Conservation (phyloP, 768 basidiomycete species). For the Boletus sp. region DNA sequence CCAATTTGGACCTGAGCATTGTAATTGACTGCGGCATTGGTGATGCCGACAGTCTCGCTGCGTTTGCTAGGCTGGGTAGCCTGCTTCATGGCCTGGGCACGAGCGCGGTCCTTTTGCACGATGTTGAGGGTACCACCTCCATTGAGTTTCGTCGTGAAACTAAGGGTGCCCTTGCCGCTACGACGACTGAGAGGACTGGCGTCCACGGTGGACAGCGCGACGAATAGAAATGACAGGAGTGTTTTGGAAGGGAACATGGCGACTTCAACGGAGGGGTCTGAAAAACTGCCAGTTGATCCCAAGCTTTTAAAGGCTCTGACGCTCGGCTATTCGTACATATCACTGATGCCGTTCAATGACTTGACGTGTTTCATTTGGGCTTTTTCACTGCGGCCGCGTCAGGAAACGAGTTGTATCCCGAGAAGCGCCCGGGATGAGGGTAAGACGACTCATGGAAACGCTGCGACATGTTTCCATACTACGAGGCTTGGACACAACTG, state of each 20-base stretch:
- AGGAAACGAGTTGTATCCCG: neutral
- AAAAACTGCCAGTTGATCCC: too few relatives aligned
- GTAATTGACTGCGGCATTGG: conserved; percentile 26
- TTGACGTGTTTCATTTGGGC: neutral
- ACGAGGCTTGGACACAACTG: neutral
- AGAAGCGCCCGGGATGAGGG: neutral
- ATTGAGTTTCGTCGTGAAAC: conserved; percentile 13
- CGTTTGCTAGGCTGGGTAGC: conserved; percentile 3
- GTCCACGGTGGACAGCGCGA: conserved; percentile 10
- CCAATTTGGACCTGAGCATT: conserved; percentile 29
- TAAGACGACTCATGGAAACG: too few relatives aligned
- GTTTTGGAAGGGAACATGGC: conserved; percentile 13
- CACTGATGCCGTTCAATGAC: too few relatives aligned
- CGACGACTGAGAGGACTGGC: conserved; percentile 11
- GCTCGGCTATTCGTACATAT: too few relatives aligned
- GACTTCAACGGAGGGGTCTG: neutral
- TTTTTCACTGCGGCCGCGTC: neutral
- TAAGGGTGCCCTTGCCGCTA: conserved; percentile 8
- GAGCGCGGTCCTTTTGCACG: conserved; percentile 19
- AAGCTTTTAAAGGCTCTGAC: neutral
- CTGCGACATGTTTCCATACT: too few relatives aligned
- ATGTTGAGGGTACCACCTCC: conserved; percentile 5
- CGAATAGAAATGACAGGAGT: conserved; percentile 9
- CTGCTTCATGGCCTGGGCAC: conserved; percentile 12
- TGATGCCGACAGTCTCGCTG: neutral